These are phyloP conservation scores for Myxozyma melibiosi DNA, from an alignment of 805 yeast genomes.

Conservation along the genomic window DNA sequence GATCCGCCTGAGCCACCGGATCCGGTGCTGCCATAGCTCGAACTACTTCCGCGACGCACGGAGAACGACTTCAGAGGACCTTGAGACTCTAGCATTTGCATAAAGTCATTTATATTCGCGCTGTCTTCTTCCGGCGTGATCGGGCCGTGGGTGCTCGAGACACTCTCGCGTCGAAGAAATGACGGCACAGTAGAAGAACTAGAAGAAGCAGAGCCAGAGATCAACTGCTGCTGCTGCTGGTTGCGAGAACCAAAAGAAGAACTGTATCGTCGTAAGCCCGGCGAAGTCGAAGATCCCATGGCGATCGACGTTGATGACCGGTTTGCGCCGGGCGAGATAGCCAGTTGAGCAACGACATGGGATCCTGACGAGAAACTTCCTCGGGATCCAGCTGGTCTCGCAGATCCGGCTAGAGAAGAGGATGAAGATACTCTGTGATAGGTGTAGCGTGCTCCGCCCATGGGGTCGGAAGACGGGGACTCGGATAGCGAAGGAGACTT, in stretches of 20 bases:
- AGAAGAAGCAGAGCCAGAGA: conserved; percentile 4
- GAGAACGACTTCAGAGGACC: conserved; percentile 50
- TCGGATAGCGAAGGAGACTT: conserved; percentile 61
- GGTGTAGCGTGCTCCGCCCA: conserved; percentile 39
- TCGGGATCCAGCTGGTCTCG: background rate
- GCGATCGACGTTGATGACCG: background rate
- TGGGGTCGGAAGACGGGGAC: conserved; percentile 39
- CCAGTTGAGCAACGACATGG: conserved; percentile 29
- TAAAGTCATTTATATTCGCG: conserved; percentile 60
- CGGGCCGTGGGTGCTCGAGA: background rate
- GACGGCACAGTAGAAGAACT: background rate
- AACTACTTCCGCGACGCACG: conserved; percentile 27
- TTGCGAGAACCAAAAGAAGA: conserved; percentile 26
- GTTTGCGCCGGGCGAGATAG: conserved; percentile 8
- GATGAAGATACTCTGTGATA: conserved; percentile 40
- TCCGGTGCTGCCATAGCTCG: conserved; percentile 2
- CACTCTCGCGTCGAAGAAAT: conserved; percentile 2
- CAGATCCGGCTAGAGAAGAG: conserved; percentile 11
- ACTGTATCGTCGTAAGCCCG: conserved; percentile 17
- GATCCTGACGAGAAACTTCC: conserved; percentile 45
- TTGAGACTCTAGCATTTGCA: conserved; percentile 65
- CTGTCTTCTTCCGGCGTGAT: conserved; percentile 45
- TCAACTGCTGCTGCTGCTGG: conserved; percentile 10
- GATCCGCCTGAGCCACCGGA: background rate
- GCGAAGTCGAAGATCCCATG: background rate